phyloP scores from a whole-genome alignment of 495 filamentous ascomycete genomes.

The Podospora fimiseda region DNA sequence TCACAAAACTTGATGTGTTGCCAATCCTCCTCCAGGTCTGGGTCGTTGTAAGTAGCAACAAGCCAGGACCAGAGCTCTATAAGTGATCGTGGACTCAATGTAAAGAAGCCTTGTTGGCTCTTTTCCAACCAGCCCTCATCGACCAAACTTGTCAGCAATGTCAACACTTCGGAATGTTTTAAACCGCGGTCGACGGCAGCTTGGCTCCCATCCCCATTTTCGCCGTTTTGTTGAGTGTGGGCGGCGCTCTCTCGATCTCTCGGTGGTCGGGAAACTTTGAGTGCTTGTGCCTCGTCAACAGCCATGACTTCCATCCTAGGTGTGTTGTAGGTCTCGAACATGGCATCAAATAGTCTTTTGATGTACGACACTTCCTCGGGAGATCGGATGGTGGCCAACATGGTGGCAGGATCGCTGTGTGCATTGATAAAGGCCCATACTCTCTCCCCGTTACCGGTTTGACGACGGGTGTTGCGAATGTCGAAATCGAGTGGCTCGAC shows the following conservation, averaged over 20 bases:
- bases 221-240: conserved; percentile 30
- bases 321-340: conserved; percentile 86
- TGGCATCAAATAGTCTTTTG: conserved; percentile 80
- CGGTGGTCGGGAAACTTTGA: conserved; percentile 50
- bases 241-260: conserved; percentile 33
- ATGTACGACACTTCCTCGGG: conserved; percentile 87
- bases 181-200: conserved; percentile 44
- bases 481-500: conserved; percentile 80
- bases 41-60: conserved; percentile 75
- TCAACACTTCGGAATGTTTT: conserved; percentile 70
- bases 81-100: conserved; percentile 66
- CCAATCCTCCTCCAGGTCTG: conserved; percentile 50
- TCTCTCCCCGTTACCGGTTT: conserved; percentile 43
- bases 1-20: conserved; percentile 79
- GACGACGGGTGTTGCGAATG: conserved; percentile 65
- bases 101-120: conserved; percentile 63
- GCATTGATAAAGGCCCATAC: conserved; percentile 82
- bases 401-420: conserved; percentile 72
- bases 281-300: conserved; percentile 67
- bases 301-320: conserved; percentile 70
- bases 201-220: conserved; percentile 29
- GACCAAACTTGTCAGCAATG: conserved; percentile 59
- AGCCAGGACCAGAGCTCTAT: conserved; percentile 83
- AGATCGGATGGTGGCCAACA: conserved; percentile 74
- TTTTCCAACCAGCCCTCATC: conserved; percentile 81